A percentile compares a stretch with the other conserved stretches of the same genome.
These are phyloP conservation scores for Yamadazyma scolyti DNA, from an alignment of 805 yeast genomes.

Conservation along the genomic window DNA sequence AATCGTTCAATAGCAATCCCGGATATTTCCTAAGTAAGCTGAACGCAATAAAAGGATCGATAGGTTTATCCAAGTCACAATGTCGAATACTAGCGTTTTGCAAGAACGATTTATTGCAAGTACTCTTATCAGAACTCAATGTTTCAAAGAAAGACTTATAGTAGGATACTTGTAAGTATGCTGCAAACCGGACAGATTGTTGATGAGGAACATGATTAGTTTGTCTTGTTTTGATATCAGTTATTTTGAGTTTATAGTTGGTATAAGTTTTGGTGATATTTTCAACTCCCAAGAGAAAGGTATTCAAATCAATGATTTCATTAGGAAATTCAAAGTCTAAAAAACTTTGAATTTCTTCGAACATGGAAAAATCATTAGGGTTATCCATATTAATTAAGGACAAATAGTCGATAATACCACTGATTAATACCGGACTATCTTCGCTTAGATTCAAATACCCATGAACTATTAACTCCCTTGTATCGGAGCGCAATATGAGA, in stretches of 20 bases:
- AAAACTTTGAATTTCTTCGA: conserved; percentile 20
- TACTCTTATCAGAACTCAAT: conserved; percentile 17
- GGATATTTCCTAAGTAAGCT: conserved; percentile 35
- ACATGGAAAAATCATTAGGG: conserved; percentile 14
- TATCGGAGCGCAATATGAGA: conserved; percentile 46
- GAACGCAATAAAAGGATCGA: conserved; percentile 39
- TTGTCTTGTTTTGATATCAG: conserved; percentile 63
- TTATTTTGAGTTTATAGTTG: conserved; percentile 12
- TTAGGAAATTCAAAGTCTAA: conserved; percentile 12
- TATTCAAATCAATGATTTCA: conserved; percentile 19
- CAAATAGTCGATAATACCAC: conserved; percentile 64
- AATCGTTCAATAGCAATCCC: conserved; percentile 38
- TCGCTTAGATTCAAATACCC: conserved; percentile 38
- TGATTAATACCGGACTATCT: conserved; percentile 44
- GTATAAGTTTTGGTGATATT: conserved; percentile 11
- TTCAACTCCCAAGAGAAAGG: conserved; percentile 14
- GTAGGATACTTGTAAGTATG: conserved; percentile 59
- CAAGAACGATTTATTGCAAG: conserved; percentile 40
- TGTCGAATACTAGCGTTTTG: conserved; percentile 47
- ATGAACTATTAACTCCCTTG: conserved; percentile 62
- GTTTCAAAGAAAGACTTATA: conserved; percentile 49
- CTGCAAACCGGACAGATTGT: conserved; percentile 42
- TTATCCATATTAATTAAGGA: conserved; percentile 12
- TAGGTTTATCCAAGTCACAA: conserved; percentile 45
- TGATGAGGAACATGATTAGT: conserved; percentile 45